Base-by-base conservation (phyloP, 2,329 filamentous ascomycete genomes). In the Dendrostoma leiphaemia region DNA sequence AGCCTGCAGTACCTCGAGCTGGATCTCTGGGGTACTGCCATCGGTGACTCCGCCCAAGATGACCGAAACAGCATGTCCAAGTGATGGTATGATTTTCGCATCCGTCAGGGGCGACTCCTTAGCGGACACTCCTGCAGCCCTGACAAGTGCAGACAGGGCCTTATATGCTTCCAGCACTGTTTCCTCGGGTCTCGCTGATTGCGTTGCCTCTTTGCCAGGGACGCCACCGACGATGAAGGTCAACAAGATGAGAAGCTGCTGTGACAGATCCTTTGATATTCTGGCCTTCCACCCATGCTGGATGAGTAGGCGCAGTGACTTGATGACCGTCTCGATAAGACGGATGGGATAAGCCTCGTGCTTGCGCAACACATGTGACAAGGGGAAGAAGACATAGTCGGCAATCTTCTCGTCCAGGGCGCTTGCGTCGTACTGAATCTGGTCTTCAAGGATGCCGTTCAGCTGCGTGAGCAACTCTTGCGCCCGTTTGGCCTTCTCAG, bases 341-440 rank as follows among this genome's bases (percentile, higher is more conserved):
- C 81, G 80, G 44, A 89, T 81, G 1, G 92, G 85, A 51, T 92
- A 83, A 45, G 81, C 78, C 59, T 88, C 83, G 61, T 90, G 87
- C 59, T 85, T 81, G 55, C 90, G 86, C 63, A 99, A 86, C 35
- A 97, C 84, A 62, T 94, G 88, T 0, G 90, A 91, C 0, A 99
- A 76, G 0, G 94, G 94, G 59, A 97, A 96, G 75, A 97, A 97
- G 65, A 89, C 82, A 76, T 97, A 99, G 74, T 97, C 92, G 13
- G 92, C 91, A 17, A 97, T 75, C 67, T 91, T 93, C 49, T 86
- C 80, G 67, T 97, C 90, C 17, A 97, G 69, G 0, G 75, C 73
- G 2, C 73, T 67, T 3, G 74, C 68, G 59, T 83, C 76, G 23
- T 63, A 64, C 38, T 67, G 63, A 26, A 73, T 62, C 62, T 78